Percentiles rank a stretch among this genome's conserved stretches.
phyloP scores from a whole-genome alignment of 257 asterid species.

The Knoxia roxburghii region DNA sequence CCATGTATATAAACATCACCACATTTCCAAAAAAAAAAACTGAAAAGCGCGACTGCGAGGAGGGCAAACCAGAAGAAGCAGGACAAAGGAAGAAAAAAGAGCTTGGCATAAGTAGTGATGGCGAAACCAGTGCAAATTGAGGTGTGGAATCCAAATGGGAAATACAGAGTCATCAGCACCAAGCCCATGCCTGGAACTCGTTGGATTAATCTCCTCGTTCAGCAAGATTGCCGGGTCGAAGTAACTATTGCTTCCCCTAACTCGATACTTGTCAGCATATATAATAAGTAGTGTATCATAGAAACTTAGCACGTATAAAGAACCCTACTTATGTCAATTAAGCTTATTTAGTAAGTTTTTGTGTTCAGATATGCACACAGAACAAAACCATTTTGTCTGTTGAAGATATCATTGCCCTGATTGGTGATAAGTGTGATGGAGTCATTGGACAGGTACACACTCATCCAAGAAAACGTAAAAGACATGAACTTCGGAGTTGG shows the following conservation, averaged over 20 bases:
- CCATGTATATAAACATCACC: no score
- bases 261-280: no score
- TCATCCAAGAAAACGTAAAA: no score
- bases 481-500: neutral
- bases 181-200: conserved; percentile 95
- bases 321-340: no score
- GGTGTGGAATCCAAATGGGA: conserved; percentile 89
- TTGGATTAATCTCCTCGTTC: conserved; percentile 77
- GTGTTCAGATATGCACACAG: conserved; percentile 66
- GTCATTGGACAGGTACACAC: conserved; percentile 99
- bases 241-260: conserved; percentile 23
- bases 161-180: conserved; percentile 84
- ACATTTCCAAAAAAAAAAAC: no score
- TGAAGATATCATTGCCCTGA: conserved; percentile 76
- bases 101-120: no score
- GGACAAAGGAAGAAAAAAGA: no score
- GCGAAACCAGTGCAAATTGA: conserved; percentile 80
- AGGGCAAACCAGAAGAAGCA: no score
- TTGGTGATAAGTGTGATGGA: conserved; percentile 83
- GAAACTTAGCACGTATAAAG: no score
- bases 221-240: conserved; percentile 94
- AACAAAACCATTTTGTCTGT: conserved; percentile 88
- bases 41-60: no score
- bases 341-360: neutral
- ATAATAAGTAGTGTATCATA: no score